Percentiles rank a stretch among this genome's conserved stretches.
These are phyloP conservation scores for Eremothecium cymbalariae DNA, from an alignment of 1,139 yeast genomes.

Conservation along the genomic window DNA sequence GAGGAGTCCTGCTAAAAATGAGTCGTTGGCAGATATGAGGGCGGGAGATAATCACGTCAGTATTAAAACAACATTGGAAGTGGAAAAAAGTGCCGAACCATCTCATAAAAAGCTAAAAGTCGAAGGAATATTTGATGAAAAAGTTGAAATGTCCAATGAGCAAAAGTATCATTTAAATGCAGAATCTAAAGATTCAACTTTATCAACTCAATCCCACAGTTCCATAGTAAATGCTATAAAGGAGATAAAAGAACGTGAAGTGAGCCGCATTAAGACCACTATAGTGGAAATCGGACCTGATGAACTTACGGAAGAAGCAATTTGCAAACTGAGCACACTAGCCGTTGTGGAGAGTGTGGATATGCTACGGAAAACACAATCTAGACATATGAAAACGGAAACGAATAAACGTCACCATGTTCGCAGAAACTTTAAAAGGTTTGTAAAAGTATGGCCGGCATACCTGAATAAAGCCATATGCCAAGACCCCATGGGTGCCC, in stretches of 20 bases:
- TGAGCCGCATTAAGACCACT: constrained; percentile 22
- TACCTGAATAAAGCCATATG: constrained; percentile 5
- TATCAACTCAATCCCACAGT: too few relatives aligned
- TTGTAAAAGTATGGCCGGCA: constrained; percentile 29
- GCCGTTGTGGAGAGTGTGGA: constrained; percentile 29
- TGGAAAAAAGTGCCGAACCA: background rate
- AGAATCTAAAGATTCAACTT: too few relatives aligned
- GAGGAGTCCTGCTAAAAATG: too few relatives aligned
- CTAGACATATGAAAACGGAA: constrained; percentile 4
- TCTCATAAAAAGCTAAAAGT: background rate
- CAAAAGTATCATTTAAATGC: too few relatives aligned
- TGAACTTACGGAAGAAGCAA: constrained; percentile 29
- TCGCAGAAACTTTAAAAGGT: constrained; percentile 34
- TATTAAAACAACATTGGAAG: too few relatives aligned
- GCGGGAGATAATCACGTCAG: too few relatives aligned
- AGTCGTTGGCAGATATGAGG: too few relatives aligned
- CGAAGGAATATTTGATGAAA: too few relatives aligned
- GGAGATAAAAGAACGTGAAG: constrained; percentile 29
- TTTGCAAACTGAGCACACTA: constrained; percentile 26
- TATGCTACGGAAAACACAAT: constrained; percentile 11
- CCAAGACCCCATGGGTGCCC: background rate
- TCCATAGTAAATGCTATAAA: constrained; percentile 29
- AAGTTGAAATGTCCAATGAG: too few relatives aligned
- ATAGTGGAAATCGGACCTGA: constrained; percentile 23
- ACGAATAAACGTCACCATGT: constrained; percentile 21